phyloP scores from a whole-genome alignment of 2,329 filamentous ascomycete genomes.

The Xylariales sp. region DNA sequence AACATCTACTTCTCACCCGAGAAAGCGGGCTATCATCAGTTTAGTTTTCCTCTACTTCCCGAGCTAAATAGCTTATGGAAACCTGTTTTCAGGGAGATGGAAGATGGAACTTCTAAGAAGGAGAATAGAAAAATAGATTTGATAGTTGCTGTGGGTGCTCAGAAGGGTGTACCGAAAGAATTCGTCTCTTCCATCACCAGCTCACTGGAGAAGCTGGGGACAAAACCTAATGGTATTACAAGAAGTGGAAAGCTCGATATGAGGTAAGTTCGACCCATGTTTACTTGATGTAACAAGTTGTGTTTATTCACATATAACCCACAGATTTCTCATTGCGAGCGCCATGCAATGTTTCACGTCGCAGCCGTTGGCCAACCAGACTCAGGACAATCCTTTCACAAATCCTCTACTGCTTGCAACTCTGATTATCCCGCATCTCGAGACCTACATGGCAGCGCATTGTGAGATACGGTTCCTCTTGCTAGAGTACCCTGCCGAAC shows the following conservation, averaged over 20 bases:
- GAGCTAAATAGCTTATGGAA: constrained; percentile 49
- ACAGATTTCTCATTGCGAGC: constrained; percentile 55
- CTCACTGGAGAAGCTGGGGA: constrained; percentile 51
- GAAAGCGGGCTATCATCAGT: constrained; percentile 41
- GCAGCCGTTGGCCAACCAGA: constrained; percentile 44
- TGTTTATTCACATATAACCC: background rate
- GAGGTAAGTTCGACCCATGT: constrained; percentile 34
- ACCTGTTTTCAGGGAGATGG: constrained; percentile 41
- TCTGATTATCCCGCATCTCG: constrained; percentile 55
- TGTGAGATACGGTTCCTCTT: constrained; percentile 50
- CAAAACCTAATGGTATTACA: constrained; percentile 41
- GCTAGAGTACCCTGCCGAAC: constrained; percentile 53
- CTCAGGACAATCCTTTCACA: constrained; percentile 49
- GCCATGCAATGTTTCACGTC: constrained; percentile 55
- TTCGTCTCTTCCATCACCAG: constrained; percentile 44
- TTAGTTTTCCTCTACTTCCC: constrained; percentile 41
- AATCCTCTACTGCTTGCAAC: constrained; percentile 52
- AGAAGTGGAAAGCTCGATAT: constrained; percentile 56
- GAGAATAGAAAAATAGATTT: constrained; percentile 45
- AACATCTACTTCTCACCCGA: constrained; percentile 45
- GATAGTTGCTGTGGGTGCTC: constrained; percentile 56
- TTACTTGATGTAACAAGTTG: no score
- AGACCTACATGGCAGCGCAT: constrained; percentile 53
- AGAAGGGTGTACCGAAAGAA: constrained; percentile 47
- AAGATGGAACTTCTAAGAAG: constrained; percentile 21